phyloP scores from a whole-genome alignment of 1,139 yeast genomes.

The Scheffersomyces stambukii region DNA sequence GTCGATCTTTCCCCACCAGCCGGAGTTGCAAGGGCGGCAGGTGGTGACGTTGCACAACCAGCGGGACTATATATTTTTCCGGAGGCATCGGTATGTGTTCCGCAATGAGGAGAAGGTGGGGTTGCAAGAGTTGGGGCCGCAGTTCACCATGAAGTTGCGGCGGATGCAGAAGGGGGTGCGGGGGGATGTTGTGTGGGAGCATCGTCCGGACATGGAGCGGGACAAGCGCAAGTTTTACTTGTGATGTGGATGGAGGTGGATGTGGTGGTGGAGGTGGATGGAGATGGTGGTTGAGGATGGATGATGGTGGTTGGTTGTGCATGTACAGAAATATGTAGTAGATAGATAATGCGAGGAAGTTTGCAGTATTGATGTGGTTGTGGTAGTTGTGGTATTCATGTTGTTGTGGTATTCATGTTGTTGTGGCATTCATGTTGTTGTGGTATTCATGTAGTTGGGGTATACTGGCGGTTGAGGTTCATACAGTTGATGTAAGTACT shows the following conservation, averaged over 20 bases:
- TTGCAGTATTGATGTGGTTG: too few relatives aligned
- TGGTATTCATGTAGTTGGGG: too few relatives aligned
- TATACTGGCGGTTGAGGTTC: too few relatives aligned
- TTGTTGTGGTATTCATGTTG: too few relatives aligned
- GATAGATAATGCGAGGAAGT: too few relatives aligned
- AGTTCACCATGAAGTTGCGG: conserved; percentile 83
- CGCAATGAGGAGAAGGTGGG: conserved; percentile 90
- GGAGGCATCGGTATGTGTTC: conserved; percentile 91
- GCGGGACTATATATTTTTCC: conserved; percentile 88
- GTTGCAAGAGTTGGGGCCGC: conserved; percentile 93
- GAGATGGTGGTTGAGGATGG: not conserved
- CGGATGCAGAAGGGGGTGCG: conserved; percentile 87
- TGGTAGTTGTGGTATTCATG: too few relatives aligned
- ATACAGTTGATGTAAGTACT: too few relatives aligned
- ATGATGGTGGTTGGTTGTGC: not conserved
- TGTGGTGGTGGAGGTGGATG: not conserved
- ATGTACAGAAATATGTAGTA: too few relatives aligned
- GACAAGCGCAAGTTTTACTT: conserved; percentile 90
- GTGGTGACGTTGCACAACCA: conserved; percentile 94
- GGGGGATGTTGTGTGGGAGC: conserved; percentile 95
- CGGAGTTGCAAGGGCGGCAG: conserved; percentile 93
- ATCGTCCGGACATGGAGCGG: conserved; percentile 91
- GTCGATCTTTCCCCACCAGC: conserved; percentile 84
- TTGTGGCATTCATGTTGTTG: too few relatives aligned
- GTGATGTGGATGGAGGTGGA: conserved; percentile 20